Percentiles rank a stretch among this genome's conserved stretches.
Evolutionary conservation across 805 yeast species (phyloP).

Genomic region (Kodamaea nitidulidarum): DNA sequence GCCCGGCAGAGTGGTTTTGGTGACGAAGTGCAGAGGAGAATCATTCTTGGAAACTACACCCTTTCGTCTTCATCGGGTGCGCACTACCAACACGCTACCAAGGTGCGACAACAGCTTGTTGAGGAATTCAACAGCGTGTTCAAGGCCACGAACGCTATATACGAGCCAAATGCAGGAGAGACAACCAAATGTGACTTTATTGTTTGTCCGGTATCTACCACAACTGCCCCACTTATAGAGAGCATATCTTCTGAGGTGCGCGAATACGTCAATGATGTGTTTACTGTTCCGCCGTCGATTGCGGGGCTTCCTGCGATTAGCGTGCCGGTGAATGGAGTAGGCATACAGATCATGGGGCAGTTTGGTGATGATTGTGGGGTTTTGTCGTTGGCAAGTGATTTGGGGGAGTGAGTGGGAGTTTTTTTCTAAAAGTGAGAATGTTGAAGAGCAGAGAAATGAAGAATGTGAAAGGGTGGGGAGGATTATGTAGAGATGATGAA

Average conservation of each 20-base stretch:
- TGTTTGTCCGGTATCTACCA: conserved; percentile 67
- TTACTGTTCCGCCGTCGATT: conserved; percentile 86
- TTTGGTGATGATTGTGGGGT: conserved; percentile 74
- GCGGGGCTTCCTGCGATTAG: conserved; percentile 88
- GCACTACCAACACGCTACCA: conserved; percentile 74
- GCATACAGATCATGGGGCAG: conserved; percentile 83
- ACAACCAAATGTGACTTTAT: conserved; percentile 59
- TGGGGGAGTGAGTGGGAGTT: no score
- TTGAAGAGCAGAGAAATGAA: no score
- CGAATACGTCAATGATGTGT: conserved; percentile 73
- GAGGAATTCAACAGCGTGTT: conserved; percentile 67
- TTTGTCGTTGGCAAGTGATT: conserved; percentile 21
- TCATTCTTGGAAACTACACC: conserved; percentile 81
- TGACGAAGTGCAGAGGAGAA: conserved; percentile 75
- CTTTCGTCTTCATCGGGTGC: conserved; percentile 71
- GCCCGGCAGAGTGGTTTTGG: conserved; percentile 74
- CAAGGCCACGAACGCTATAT: conserved; percentile 19
- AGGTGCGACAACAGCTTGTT: conserved; percentile 56
- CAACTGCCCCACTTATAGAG: conserved; percentile 51
- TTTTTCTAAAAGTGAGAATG: no score
- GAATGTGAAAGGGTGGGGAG: no score
- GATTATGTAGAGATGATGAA: no score
- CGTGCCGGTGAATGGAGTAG: conserved; percentile 56
- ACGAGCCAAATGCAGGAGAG: conserved; percentile 9
- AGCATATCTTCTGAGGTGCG: conserved; percentile 50